These are phyloP conservation scores for Torrubiella hemipterigena DNA, from an alignment of 2,329 filamentous ascomycete genomes.

Conservation along the genomic window DNA sequence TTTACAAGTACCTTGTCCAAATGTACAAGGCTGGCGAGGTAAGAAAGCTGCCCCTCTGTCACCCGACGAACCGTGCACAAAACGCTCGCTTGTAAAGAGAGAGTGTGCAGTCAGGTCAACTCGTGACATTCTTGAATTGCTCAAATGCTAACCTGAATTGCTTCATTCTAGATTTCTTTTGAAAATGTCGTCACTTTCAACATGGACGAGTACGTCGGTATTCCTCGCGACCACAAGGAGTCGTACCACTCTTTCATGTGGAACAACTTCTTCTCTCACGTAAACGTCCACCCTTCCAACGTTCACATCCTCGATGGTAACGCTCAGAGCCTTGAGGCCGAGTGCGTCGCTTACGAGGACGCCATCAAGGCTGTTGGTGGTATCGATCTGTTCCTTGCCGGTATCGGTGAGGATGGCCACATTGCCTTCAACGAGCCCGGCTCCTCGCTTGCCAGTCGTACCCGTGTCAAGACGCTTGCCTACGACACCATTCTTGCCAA, in stretches of 20 bases:
- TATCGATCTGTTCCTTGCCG: conserved; percentile 76
- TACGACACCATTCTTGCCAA: conserved; percentile 83
- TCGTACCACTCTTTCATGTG: conserved; percentile 92
- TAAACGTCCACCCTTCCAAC: conserved; percentile 70
- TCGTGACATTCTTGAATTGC: too few relatives aligned
- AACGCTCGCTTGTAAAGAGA: too few relatives aligned
- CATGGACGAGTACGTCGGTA: conserved; percentile 85
- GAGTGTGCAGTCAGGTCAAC: neutral
- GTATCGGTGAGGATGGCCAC: conserved; percentile 77
- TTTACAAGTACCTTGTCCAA: conserved; percentile 66
- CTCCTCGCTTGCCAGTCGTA: conserved; percentile 64
- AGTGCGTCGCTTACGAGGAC: conserved; percentile 70
- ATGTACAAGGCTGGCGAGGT: conserved; percentile 55
- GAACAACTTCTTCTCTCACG: conserved; percentile 78
- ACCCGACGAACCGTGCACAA: conserved; percentile 13
- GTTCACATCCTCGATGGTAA: conserved; percentile 81
- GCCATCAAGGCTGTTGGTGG: conserved; percentile 64
- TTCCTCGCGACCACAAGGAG: conserved; percentile 71
- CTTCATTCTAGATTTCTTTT: conserved; percentile 56
- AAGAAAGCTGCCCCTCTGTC: conserved; percentile 10
- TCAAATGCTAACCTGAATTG: neutral
- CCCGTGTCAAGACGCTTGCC: conserved; percentile 74
- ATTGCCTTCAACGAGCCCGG: conserved; percentile 88
- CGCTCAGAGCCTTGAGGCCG: conserved; percentile 59
- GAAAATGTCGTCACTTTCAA: conserved; percentile 86